Percentiles rank a stretch among this genome's conserved stretches.
Conservation (phyloP, 768 basidiomycete genomes). For the Termitomyces sp. region DNA sequence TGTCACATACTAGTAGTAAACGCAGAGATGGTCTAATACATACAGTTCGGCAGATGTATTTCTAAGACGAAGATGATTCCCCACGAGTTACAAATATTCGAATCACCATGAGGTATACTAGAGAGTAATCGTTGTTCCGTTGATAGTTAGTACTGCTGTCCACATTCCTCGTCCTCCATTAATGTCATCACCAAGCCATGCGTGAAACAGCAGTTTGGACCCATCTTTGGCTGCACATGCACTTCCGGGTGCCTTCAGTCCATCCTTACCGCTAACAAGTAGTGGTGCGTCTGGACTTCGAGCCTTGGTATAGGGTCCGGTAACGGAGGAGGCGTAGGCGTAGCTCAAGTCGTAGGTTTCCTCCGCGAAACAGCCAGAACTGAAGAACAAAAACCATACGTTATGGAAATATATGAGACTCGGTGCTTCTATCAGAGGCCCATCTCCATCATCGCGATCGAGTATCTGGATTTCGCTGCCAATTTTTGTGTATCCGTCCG, state of each 20-base stretch:
- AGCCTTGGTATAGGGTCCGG: slow-evolving; percentile 11
- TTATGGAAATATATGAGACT: slow-evolving; percentile 10
- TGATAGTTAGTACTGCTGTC: slow-evolving; percentile 7
- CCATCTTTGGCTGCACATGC: slow-evolving; percentile 9
- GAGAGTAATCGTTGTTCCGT: slow-evolving; percentile 7
- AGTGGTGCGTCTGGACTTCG: slow-evolving; percentile 8
- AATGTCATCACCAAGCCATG: slow-evolving; percentile 8
- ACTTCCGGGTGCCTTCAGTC: slow-evolving; percentile 11
- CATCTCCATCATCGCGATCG: slow-evolving; percentile 12
- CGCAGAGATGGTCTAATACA: background rate
- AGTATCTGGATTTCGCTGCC: slow-evolving; percentile 10
- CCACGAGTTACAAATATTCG: background rate
- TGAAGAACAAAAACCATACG: slow-evolving; percentile 13
- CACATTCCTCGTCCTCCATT: slow-evolving; percentile 11
- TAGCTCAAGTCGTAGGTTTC: slow-evolving; percentile 12
- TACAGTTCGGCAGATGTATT: background rate
- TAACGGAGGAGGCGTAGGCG: slow-evolving; percentile 9
- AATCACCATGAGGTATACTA: background rate
- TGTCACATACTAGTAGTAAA: background rate
- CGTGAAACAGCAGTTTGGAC: slow-evolving; percentile 8
- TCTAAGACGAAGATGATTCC: background rate
- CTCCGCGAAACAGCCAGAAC: slow-evolving; percentile 11
- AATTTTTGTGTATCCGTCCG: slow-evolving; percentile 11
- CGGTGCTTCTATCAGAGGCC: slow-evolving; percentile 10
- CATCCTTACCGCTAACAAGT: slow-evolving; percentile 8